Conservation (phyloP, 306 rosid species). For the Delonix regia region DNA sequence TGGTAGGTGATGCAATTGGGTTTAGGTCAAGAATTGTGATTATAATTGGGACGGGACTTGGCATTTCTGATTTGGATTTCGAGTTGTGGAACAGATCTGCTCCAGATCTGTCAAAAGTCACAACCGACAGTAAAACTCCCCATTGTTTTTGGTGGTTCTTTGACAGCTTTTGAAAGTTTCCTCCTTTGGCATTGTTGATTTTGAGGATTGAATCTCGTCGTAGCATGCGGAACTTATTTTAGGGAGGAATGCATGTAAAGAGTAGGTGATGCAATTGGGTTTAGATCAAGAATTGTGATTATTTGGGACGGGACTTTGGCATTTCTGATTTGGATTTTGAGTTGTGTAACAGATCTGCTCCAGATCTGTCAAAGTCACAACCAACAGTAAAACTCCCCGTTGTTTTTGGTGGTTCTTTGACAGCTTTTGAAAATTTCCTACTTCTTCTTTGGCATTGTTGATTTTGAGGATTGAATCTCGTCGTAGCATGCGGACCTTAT, state of each 20-base stretch:
- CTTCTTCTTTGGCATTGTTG: slow-evolving; percentile 18
- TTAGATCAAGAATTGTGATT: slow-evolving; percentile 20
- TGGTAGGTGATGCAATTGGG: slow-evolving; percentile 8
- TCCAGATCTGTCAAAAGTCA: slow-evolving; percentile 8
- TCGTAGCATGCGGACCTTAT: slow-evolving; percentile 1
- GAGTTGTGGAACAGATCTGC: slow-evolving; percentile 6
- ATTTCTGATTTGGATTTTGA: slow-evolving; percentile 24
- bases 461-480: slow-evolving; percentile 27
- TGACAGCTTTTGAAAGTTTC: neutral
- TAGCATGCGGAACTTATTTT: slow-evolving; percentile 12
- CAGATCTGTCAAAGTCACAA: slow-evolving; percentile 13
- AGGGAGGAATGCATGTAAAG: too few relatives aligned
- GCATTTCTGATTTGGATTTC: slow-evolving; percentile 24
- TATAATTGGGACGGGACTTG: slow-evolving; percentile 25
- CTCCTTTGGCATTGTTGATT: slow-evolving; percentile 20
- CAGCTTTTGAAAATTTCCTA: neutral
- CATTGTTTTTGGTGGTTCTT: slow-evolving; percentile 3
- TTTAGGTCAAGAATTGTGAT: slow-evolving; percentile 19
- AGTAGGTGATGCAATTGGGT: slow-evolving; percentile 2
- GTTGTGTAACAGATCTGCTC: neutral
- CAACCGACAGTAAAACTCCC: slow-evolving; percentile 11
- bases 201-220: slow-evolving; percentile 23
- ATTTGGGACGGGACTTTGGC: slow-evolving; percentile 24
- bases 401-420: slow-evolving; percentile 7
- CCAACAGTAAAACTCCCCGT: slow-evolving; percentile 12